A percentile compares a stretch with the other conserved stretches of the same genome.
Conservation (phyloP, 306 rosid species). For the Neltuma alba region DNA sequence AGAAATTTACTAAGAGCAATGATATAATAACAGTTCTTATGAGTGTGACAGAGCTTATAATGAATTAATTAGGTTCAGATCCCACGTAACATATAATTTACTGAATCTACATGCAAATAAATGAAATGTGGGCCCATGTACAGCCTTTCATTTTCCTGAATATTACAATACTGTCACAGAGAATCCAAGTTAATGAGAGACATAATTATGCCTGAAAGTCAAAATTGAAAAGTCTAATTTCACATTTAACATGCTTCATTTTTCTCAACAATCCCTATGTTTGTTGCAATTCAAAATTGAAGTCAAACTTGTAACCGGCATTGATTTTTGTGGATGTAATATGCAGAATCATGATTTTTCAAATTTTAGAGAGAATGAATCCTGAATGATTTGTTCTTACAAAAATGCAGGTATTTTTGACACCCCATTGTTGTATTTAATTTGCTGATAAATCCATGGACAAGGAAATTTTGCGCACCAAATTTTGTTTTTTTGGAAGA, state of each 20-base stretch:
- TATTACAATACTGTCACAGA: background rate
- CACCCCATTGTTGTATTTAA: background rate
- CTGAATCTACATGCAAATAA: background rate
- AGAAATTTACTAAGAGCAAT: no score
- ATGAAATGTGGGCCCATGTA: background rate
- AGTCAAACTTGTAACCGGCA: background rate
- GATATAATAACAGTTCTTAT: no score
- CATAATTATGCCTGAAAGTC: background rate
- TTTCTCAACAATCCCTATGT: background rate
- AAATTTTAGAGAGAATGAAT: background rate
- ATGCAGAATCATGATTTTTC: background rate
- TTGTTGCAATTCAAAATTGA: background rate
- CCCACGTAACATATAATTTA: background rate
- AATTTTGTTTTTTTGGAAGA: background rate
- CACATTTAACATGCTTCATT: background rate
- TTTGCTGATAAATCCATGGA: background rate
- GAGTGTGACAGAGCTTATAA: background rate
- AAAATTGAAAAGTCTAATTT: background rate
- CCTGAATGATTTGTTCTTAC: background rate
- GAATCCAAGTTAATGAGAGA: background rate
- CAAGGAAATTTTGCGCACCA: background rate
- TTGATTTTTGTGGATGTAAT: background rate
- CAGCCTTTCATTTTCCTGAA: background rate
- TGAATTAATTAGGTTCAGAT: background rate
- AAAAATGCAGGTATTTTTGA: background rate